phyloP scores from a whole-genome alignment of 768 basidiomycete genomes.

The Pleurotus platypus region DNA sequence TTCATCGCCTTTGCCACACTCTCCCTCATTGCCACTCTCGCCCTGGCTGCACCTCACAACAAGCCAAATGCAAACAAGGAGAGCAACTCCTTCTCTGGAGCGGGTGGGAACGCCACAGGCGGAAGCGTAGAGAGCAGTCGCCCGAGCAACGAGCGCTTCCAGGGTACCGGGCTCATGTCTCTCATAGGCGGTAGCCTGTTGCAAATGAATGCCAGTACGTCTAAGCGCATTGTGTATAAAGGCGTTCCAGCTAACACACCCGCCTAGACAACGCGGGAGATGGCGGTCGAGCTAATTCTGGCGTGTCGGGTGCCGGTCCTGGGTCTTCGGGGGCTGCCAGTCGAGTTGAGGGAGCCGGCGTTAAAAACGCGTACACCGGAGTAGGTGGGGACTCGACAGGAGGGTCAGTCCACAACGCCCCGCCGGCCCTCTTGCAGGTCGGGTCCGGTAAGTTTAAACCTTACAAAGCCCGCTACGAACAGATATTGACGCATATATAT shows the following conservation, averaged over 20 bases:
- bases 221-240: neutral
- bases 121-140: conserved; percentile 25
- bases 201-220: conserved; percentile 29
- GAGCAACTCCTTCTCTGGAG: conserved; percentile 25
- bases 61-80: conserved; percentile 11
- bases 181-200: conserved; percentile 14
- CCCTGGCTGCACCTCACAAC: conserved; percentile 15
- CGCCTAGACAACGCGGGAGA: neutral
- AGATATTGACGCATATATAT: conserved; percentile 9
- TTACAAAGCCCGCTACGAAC: neutral
- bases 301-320: neutral
- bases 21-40: conserved; percentile 20
- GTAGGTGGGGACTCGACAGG: neutral
- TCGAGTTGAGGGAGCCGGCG: neutral
- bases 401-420: neutral
- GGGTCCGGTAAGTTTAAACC: neutral
- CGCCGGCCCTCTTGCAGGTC: neutral
- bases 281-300: neutral
- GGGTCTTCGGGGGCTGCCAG: neutral
- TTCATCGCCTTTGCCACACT: conserved; percentile 22
- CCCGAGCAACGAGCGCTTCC: neutral
- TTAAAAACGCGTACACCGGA: neutral
- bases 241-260: neutral
- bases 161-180: conserved; percentile 9
- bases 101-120: conserved; percentile 29